Evolutionary conservation across 371 early-diverging fungal genomes (phyloP).

Genomic region (Haplosporangium sp.): DNA sequence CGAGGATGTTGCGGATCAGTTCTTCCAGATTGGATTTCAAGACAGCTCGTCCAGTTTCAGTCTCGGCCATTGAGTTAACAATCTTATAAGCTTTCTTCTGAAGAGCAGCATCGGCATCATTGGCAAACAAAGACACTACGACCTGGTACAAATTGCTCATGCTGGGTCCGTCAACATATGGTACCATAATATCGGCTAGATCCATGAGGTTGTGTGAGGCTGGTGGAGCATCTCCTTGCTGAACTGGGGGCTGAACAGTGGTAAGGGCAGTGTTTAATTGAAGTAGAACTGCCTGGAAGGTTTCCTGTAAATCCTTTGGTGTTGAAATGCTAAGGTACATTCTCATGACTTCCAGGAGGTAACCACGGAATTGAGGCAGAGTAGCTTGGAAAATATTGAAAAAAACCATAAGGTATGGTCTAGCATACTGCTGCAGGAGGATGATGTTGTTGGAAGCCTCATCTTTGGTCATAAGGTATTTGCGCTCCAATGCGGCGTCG

Average conservation of each 20-base stretch:
- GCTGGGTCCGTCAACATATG: slow-evolving; percentile 73
- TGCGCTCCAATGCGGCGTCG: slow-evolving; percentile 65
- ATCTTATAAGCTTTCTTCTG: slow-evolving; percentile 97
- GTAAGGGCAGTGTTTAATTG: slow-evolving; percentile 75
- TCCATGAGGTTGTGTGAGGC: slow-evolving; percentile 83
- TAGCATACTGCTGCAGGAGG: slow-evolving; percentile 75
- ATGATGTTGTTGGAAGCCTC: slow-evolving; percentile 70
- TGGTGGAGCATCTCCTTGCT: slow-evolving; percentile 69
- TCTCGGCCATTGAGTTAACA: slow-evolving; percentile 71
- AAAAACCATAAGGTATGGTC: slow-evolving; percentile 83
- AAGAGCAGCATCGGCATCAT: slow-evolving; percentile 78
- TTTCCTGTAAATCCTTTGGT: slow-evolving; percentile 65
- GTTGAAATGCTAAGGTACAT: slow-evolving; percentile 73
- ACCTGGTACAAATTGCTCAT: slow-evolving; percentile 68
- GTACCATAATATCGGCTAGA: slow-evolving; percentile 78
- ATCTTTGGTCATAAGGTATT: slow-evolving; percentile 66
- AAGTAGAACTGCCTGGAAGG: slow-evolving; percentile 73
- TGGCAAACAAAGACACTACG: slow-evolving; percentile 66
- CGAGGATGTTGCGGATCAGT: slow-evolving; percentile 64
- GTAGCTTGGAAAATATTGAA: slow-evolving; percentile 86
- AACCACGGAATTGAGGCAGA: slow-evolving; percentile 74
- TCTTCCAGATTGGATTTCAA: slow-evolving; percentile 60
- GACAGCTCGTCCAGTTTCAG: slow-evolving; percentile 61
- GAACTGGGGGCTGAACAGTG: slow-evolving; percentile 49
- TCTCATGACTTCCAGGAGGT: slow-evolving; percentile 78